Evolutionary conservation across 2,329 filamentous ascomycete genomes (phyloP), one percentile per base, ranked within the genome.

Genomic region (Aspergillus bombycis): DNA sequence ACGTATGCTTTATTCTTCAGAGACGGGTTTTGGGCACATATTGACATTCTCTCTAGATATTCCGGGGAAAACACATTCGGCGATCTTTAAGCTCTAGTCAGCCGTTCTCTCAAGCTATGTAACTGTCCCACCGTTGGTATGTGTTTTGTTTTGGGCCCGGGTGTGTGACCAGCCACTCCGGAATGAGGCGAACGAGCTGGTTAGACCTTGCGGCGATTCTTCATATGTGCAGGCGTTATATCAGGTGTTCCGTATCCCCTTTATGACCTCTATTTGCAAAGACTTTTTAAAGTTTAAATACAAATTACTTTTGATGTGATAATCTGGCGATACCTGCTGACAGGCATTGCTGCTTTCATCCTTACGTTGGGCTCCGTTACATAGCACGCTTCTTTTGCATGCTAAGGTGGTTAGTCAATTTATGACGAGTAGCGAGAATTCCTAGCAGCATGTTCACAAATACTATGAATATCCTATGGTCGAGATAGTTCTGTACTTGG

Each of bases 61-160:
- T 98, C 94, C 57, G 95, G 95, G 82, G 95, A 98, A 88, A 99
- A 98, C 87, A 99, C 95, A 61, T 99, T 99, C 77, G 95, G 95
- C 77, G 76, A 78, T 65, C 67, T 63, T 57, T 71, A 67, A 67
- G 55, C 62, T 53, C 59, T 63, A 34, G 50, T 48, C 19, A 45
- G 62, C 61, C 53, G 57, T 62, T 69, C 34, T 61, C 61, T 63
- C 56, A 55, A 50, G 63, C 34, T 62, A 62, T 62, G 38, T 65
- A 62, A 60, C 61, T 32, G 58, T 57, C 56, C 52, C 60, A 50
- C 57, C 60, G 66, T 67, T 63, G 63, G 58, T 59, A 55, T 46
- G 34, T 57, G 41, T 61, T 61, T 45, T 61, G 61, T 59, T 54
- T 59, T 30, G 8, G 34, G 11, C 48, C 52, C 52, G 32, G 43